These are phyloP conservation scores for Cercospora nicotianae DNA, from an alignment of 2,329 filamentous ascomycete species.

Conservation along the genomic window DNA sequence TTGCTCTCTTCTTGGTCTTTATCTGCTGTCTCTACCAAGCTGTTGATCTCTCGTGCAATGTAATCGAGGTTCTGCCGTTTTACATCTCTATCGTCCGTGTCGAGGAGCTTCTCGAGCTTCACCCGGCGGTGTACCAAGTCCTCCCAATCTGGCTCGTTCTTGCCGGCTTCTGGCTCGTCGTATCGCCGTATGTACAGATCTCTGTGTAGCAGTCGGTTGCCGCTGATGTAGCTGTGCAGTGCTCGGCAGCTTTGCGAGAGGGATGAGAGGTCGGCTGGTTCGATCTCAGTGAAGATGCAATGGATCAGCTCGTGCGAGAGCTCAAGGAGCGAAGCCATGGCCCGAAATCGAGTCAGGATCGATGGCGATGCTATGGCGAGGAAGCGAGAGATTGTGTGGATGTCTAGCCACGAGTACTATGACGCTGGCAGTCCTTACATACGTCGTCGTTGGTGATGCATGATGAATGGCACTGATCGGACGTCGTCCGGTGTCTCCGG, in stretches of 20 bases:
- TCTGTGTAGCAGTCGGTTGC: constrained; percentile 61
- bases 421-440: not conserved
- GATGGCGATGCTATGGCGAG: not conserved
- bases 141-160: constrained; percentile 41
- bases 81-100: constrained; percentile 42
- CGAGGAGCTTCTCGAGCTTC: constrained; percentile 48
- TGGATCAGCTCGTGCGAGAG: constrained; percentile 66
- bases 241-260: constrained; percentile 55
- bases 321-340: constrained; percentile 42
- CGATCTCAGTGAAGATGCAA: constrained; percentile 58
- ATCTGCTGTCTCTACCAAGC: constrained; percentile 29
- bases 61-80: constrained; percentile 44
- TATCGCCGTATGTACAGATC: constrained; percentile 58
- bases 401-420: not conserved
- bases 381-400: not conserved
- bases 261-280: constrained; percentile 57
- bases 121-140: constrained; percentile 39
- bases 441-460: not conserved
- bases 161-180: constrained; percentile 28
- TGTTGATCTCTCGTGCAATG: constrained; percentile 29
- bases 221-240: constrained; percentile 57
- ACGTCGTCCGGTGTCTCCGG: not conserved
- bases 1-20: constrained; percentile 47
- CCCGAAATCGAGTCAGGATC: not conserved
- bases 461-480: not conserved